These are phyloP conservation scores for Gaeumannomyces sp. DNA, from an alignment of 2,329 filamentous ascomycete genomes.

Conservation along the genomic window DNA sequence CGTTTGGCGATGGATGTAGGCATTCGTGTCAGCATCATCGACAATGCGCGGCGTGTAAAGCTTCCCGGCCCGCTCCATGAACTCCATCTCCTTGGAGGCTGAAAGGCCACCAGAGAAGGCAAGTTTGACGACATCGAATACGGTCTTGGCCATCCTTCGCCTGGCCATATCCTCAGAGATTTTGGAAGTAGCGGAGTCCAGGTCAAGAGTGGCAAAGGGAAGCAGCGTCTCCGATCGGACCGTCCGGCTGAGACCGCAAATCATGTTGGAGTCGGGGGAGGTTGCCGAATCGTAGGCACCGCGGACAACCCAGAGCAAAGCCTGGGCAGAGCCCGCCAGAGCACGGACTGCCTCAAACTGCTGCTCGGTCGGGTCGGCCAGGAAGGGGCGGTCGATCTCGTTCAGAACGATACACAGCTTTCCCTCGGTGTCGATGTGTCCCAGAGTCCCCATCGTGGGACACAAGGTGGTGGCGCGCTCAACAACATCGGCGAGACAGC, in stretches of 20 bases:
- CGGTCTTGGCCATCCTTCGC: slow-evolving; percentile 5
- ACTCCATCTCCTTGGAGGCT: slow-evolving; percentile 12
- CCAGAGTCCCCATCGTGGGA: slow-evolving; percentile 26
- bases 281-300: slow-evolving; percentile 31
- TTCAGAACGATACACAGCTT: slow-evolving; percentile 36
- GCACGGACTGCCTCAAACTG: slow-evolving; percentile 33
- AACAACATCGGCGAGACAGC: slow-evolving; percentile 27
- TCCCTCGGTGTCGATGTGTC: slow-evolving; percentile 24
- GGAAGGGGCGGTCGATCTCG: slow-evolving; percentile 38
- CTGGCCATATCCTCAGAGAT: slow-evolving; percentile 15
- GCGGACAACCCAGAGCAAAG: slow-evolving; percentile 33
- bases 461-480: slow-evolving; percentile 26
- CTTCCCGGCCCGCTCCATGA: slow-evolving; percentile 10
- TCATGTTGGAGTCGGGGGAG: slow-evolving; percentile 36
- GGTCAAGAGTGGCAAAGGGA: slow-evolving; percentile 25
- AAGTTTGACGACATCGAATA: slow-evolving; percentile 6
- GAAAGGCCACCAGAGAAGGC: slow-evolving; percentile 8
- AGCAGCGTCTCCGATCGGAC: slow-evolving; percentile 37
- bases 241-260: slow-evolving; percentile 37
- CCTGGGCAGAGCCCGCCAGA: slow-evolving; percentile 27
- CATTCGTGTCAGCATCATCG: slow-evolving; percentile 10
- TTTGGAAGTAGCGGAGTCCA: slow-evolving; percentile 17
- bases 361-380: slow-evolving; percentile 30
- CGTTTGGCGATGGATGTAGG: slow-evolving; percentile 11
- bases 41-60: slow-evolving; percentile 9